phyloP scores from a whole-genome alignment of 306 rosid species.

The Albizia julibrissin region DNA sequence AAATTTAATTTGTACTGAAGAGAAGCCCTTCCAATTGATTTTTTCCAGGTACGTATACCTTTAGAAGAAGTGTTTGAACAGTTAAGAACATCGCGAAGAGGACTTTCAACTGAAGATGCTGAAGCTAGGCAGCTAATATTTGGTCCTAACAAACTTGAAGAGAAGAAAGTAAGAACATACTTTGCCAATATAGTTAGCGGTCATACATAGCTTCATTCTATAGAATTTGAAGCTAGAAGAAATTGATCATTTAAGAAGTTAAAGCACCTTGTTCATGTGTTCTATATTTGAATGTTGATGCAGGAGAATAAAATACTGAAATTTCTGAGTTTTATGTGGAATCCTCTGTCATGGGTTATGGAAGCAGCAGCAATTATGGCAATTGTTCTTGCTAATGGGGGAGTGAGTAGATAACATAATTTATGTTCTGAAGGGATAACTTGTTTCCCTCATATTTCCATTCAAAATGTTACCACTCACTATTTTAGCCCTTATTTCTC shows the following conservation, averaged over 20 bases:
- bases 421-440: constrained; percentile 1
- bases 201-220: background rate
- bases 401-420: constrained; percentile 56
- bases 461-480: constrained; percentile 9
- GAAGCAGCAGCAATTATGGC: constrained; percentile 96
- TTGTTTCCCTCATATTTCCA: background rate
- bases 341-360: constrained; percentile 96
- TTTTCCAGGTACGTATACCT: constrained; percentile 66
- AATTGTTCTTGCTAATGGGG: constrained; percentile 82
- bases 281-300: constrained; percentile 1
- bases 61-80: constrained; percentile 47
- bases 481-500: constrained; percentile 17
- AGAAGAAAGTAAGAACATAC: constrained; percentile 57
- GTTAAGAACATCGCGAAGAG: constrained; percentile 54
- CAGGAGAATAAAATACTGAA: constrained; percentile 85
- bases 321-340: constrained; percentile 88
- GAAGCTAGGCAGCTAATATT: constrained; percentile 64
- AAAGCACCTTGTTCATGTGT: background rate
- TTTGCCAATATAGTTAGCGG: background rate
- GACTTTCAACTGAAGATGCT: constrained; percentile 82
- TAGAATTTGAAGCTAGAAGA: constrained; percentile 5
- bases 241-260: background rate
- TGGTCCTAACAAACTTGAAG: constrained; percentile 79
- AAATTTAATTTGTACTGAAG: constrained; percentile 18
- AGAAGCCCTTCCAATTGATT: constrained; percentile 15